Evolutionary conservation across 2,329 filamentous ascomycete species (phyloP), one percentile per base, ranked within the genome.

Genomic region (Verticillium nubilum): DNA sequence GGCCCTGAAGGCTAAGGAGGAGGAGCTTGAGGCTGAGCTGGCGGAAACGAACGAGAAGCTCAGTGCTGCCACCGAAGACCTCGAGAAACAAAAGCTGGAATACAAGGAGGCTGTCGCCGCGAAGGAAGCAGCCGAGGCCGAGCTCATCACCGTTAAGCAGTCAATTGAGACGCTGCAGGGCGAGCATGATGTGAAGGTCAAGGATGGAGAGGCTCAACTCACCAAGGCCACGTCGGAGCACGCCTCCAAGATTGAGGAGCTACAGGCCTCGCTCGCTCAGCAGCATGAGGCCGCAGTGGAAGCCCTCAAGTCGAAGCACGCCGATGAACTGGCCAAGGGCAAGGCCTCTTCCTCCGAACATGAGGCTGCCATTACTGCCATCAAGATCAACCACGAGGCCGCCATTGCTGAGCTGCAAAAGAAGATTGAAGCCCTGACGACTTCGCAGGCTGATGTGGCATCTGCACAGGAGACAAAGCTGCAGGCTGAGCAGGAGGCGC

Each of bases 281-380:
- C 76, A 86, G 67, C 82, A 86, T 63, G 69, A 77, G 53, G 70
- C 77, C 50, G 73, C 78, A 19, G 66, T 86, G 13, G 73, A 78
- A 50, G 77, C 78, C 4, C 70, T 87, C 53, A 79, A 85, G 68
- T 71, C 76, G n/a, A 79, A 81, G 63, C 81, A 86, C 63, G 74
- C 78, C 31, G 75, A 77, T 53, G 78, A 81, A 62, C 70, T 86
- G 28, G 76, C 76, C 6, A 76, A 80, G 65, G 78, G 75, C 59
- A 74, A 78, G 64, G 67, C 75, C 1, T 73, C 79, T 55, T 72
- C 74, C 9, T 73, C 74, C 13, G 78, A 77, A 2, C 78, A 83
- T 29, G 78, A 84, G 61, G 73, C 79, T 59, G 74, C 78, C 23
- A 68, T 86, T 28, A 70, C 76, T 10, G 80, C 83, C 10, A 72